Conservation (phyloP, 768 basidiomycete species). For the Lactarius sanguifluus region DNA sequence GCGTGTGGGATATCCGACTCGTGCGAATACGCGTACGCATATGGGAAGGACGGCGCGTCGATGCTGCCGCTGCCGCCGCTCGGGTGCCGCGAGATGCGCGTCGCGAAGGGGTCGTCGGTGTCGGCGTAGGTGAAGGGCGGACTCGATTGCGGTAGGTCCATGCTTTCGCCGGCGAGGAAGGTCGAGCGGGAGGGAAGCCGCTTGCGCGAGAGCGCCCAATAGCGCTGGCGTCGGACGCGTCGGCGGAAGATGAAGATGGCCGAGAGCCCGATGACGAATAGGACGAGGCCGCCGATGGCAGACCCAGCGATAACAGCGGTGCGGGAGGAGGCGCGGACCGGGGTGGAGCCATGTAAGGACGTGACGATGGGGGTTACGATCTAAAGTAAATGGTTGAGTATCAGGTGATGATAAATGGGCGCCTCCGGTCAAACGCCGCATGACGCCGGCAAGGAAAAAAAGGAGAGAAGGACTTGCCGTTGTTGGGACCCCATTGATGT, state of each 20-base stretch:
- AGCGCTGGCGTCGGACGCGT: conserved; percentile 13
- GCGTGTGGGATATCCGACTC: not conserved
- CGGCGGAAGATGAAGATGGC: conserved; percentile 20
- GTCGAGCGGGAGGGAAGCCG: conserved; percentile 16
- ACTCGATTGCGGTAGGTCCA: conserved; percentile 18
- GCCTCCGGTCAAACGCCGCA: not conserved
- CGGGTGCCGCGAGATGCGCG: not conserved
- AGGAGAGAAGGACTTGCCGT: conserved; percentile 18
- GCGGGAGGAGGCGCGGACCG: not conserved
- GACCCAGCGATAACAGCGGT: conserved; percentile 21
- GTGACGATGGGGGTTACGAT: conserved; percentile 27
- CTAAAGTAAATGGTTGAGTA: conserved; percentile 5
- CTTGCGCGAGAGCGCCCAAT: conserved; percentile 25
- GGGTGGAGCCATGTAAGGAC: not conserved
- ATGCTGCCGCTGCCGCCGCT: not conserved
- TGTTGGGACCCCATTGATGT: conserved; percentile 24
- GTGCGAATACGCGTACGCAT: not conserved
- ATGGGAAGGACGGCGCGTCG: not conserved
- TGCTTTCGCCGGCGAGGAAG: conserved; percentile 24
- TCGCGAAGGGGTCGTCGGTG: conserved; percentile 12
- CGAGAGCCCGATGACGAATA: conserved; percentile 20
- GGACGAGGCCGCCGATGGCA: conserved; percentile 15
- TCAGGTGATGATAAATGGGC: not conserved
- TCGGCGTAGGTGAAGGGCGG: not conserved
- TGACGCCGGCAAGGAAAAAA: not conserved